phyloP scores from a whole-genome alignment of 83 land plant genomes.

The Diphasiastrum complanatum region DNA sequence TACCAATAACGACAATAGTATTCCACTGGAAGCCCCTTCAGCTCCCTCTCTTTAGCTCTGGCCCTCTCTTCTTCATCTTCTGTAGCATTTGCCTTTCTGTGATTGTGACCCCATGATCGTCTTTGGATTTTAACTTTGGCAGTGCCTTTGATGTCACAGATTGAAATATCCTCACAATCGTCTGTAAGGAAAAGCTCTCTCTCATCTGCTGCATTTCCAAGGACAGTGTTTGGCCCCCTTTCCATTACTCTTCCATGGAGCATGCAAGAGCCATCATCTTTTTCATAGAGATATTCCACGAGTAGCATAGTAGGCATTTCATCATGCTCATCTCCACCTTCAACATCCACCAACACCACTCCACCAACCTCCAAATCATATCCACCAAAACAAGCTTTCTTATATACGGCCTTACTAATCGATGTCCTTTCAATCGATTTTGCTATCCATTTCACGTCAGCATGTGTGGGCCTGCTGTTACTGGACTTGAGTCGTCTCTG shows the following conservation, averaged over 20 bases:
- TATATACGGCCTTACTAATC: conserved; percentile 44
- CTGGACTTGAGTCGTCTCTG: not conserved
- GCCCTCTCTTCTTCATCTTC: conserved; percentile 53
- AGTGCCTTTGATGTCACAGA: conserved; percentile 41
- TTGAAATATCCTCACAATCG: conserved; percentile 54
- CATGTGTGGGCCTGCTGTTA: not conserved
- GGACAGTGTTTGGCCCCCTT: conserved; percentile 55
- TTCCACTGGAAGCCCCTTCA: conserved; percentile 63
- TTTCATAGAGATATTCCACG: conserved; percentile 85
- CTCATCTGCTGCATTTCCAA: conserved; percentile 73
- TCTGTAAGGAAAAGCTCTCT: conserved; percentile 76
- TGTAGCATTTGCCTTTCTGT: conserved; percentile 52
- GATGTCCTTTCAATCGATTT: conserved; percentile 37
- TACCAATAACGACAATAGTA: conserved; percentile 70
- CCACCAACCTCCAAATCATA: conserved; percentile 47
- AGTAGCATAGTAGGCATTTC: conserved; percentile 41
- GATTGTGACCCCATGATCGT: conserved; percentile 58
- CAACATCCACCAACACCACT: conserved; percentile 44
- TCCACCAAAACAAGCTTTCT: conserved; percentile 40
- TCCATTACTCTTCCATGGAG: conserved; percentile 70
- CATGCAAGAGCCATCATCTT: conserved; percentile 44
- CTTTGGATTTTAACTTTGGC: conserved; percentile 45
- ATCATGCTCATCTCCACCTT: conserved; percentile 22
- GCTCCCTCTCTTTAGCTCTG: conserved; percentile 61
- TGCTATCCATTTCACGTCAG: conserved; percentile 51